Evolutionary conservation across 495 filamentous ascomycete genomes (phyloP).

Genomic region (Penicillium samsonianum): DNA sequence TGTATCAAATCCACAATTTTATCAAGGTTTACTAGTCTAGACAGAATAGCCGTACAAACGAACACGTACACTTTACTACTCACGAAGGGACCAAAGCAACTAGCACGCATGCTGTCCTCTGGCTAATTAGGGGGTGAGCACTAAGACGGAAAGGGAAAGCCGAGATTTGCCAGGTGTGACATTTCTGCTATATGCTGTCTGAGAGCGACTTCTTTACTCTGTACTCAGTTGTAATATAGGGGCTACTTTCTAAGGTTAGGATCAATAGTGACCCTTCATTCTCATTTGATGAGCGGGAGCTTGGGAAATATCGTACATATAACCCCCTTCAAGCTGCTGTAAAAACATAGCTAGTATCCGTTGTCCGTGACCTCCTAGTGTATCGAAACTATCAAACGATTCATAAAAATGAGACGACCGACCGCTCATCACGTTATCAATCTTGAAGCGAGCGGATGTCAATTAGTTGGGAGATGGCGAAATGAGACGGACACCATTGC

Average conservation of each 20-base stretch:
- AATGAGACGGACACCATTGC: too few relatives aligned
- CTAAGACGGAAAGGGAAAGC: background rate
- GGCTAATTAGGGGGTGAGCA: background rate
- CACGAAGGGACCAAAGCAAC: background rate
- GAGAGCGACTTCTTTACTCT: background rate
- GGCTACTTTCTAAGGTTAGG: too few relatives aligned
- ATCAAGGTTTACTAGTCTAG: background rate
- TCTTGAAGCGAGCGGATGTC: too few relatives aligned
- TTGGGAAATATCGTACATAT: too few relatives aligned
- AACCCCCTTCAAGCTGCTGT: too few relatives aligned
- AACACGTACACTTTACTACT: background rate
- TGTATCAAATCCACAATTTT: too few relatives aligned
- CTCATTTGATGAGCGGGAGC: too few relatives aligned
- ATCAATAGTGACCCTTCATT: too few relatives aligned
- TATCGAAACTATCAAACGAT: conserved; percentile 1
- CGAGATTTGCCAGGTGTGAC: background rate
- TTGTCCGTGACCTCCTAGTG: too few relatives aligned
- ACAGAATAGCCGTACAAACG: background rate
- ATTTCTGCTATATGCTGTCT: background rate
- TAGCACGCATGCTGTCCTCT: background rate
- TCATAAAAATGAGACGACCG: conserved; percentile 20
- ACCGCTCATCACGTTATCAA: conserved; percentile 20
- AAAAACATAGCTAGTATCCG: too few relatives aligned
- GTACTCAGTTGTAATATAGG: too few relatives aligned
- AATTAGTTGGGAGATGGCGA: too few relatives aligned